phyloP scores from a whole-genome alignment of 2,329 filamentous ascomycete genomes.

The Tolypocladium ophioglossoides region DNA sequence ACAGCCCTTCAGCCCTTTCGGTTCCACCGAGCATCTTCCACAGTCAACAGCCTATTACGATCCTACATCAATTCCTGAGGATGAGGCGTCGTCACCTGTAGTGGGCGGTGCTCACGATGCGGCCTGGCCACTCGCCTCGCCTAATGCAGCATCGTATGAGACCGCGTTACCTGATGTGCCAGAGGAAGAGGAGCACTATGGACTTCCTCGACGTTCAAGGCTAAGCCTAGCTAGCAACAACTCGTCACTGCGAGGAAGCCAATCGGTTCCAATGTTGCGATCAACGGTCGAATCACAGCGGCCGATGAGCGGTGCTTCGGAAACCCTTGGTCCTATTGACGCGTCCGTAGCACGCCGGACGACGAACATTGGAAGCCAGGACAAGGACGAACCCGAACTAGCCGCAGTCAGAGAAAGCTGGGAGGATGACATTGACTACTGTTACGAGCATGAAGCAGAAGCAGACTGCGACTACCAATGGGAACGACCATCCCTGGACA shows the following conservation, averaged over 20 bases:
- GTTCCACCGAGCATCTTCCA: constrained; percentile 9
- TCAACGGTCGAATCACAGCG: constrained; percentile 29
- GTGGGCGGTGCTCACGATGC: constrained; percentile 30
- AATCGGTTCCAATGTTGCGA: constrained; percentile 45
- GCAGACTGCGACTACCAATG: constrained; percentile 57
- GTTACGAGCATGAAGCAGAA: constrained; percentile 58
- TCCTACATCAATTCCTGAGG: background rate
- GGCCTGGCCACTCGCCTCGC: constrained; percentile 28
- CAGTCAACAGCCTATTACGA: background rate
- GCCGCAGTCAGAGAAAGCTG: constrained; percentile 37
- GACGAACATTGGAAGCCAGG: constrained; percentile 11
- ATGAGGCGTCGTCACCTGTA: constrained; percentile 24
- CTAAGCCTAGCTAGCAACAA: constrained; percentile 35
- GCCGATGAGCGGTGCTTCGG: constrained; percentile 38
- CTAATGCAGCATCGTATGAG: constrained; percentile 22
- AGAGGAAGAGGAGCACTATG: constrained; percentile 48
- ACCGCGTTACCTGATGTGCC: constrained; percentile 46
- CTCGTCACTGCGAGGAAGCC: constrained; percentile 42
- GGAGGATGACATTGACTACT: constrained; percentile 63
- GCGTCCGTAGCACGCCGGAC: constrained; percentile 17
- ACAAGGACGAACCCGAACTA: constrained; percentile 8
- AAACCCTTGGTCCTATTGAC: constrained; percentile 38
- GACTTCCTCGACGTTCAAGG: constrained; percentile 25
- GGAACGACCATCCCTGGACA: constrained; percentile 46
- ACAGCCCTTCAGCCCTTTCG: constrained; percentile 26